Evolutionary conservation across 2,329 filamentous ascomycete genomes (phyloP).

Genomic region (Aspergillus transmontanensis): DNA sequence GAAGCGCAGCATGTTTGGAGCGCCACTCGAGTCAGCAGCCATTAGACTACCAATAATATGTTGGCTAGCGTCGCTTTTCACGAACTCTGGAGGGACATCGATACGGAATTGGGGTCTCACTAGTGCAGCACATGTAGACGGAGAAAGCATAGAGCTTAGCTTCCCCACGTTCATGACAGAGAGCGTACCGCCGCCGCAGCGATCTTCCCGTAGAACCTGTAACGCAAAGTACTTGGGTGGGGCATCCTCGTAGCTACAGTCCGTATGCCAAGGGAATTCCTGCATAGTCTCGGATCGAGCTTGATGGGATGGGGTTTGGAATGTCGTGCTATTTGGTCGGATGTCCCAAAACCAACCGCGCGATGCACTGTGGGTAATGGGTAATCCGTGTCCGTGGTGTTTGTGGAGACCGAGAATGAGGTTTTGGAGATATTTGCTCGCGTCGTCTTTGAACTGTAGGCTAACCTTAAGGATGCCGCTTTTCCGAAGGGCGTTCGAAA

Average conservation of each 20-base stretch:
- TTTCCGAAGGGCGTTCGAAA: background rate
- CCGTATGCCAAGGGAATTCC: slow-evolving; percentile 49
- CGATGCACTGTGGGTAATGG: slow-evolving; percentile 45
- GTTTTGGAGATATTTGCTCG: slow-evolving; percentile 38
- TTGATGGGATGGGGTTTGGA: slow-evolving; percentile 25
- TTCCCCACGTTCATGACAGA: slow-evolving; percentile 3
- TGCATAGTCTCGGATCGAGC: slow-evolving; percentile 48
- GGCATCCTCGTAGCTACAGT: slow-evolving; percentile 46
- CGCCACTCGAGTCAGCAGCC: background rate
- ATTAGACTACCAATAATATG: slow-evolving; percentile 28
- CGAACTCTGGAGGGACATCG: slow-evolving; percentile 35
- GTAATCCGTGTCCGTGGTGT: slow-evolving; percentile 39
- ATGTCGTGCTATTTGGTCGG: slow-evolving; percentile 37
- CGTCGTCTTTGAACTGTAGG: slow-evolving; percentile 35
- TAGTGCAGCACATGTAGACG: background rate
- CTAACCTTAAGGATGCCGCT: slow-evolving; percentile 42
- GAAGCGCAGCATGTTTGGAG: slow-evolving; percentile 6
- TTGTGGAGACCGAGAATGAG: slow-evolving; percentile 38
- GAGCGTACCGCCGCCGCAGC: slow-evolving; percentile 13
- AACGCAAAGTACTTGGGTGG: slow-evolving; percentile 46
- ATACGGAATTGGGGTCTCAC: slow-evolving; percentile 33
- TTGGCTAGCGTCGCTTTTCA: slow-evolving; percentile 21
- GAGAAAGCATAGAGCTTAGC: background rate
- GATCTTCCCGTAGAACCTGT: slow-evolving; percentile 46
- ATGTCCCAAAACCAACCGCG: slow-evolving; percentile 52